Base-by-base conservation (phyloP, 768 basidiomycete species). In the Boletus bicolor region DNA sequence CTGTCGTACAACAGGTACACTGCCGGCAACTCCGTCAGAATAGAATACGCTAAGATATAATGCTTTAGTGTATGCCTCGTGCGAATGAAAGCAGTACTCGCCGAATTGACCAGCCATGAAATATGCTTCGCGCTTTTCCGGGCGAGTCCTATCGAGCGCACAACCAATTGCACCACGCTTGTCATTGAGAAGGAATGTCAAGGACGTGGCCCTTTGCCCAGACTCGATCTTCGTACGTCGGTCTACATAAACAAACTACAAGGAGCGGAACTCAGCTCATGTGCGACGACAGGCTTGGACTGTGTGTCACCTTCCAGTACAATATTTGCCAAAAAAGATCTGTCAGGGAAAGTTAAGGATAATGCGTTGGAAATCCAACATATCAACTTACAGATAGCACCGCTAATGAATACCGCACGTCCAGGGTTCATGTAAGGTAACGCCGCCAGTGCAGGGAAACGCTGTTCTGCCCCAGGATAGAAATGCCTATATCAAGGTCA, bases 301-400 rank as follows among this genome's bases (percentile, higher is more conserved):
- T 34, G 47, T 8, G 37, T 26, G 68, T 54, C 58, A 85, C 87
- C 79, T 97, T 96, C 89, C 92, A 98, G 67, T 98, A 98, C 30
- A 93, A 72, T 32, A 87, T 66, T 76, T 98, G 96, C 96, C 96
- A 98, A 35, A 91, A 79, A 36, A 91, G 75, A 71, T 97, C 95
- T 98, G 60, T 43, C n/a, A 48, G 15, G 41, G 26, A 39, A 55
- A 17, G 54, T 64, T 39, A 53, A 47, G 39, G 41, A 44, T 28
- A 14, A 61, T 5, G 35, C 56, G 10, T 42, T 41, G 41, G 59
- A 21, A 64, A 55, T 67, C 11, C 10, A 48, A 43, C 30, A 37
- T 17, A 39, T 19, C 55, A 48, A 50, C 91, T 67, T 60, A 97
- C 94, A 98, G 54, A 95, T 87, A 42, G 83, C 82, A 38, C 88